Percentiles rank a stretch among this genome's conserved stretches.
Conservation (phyloP, 257 asterid species). For the Rubia yunnanensis region DNA sequence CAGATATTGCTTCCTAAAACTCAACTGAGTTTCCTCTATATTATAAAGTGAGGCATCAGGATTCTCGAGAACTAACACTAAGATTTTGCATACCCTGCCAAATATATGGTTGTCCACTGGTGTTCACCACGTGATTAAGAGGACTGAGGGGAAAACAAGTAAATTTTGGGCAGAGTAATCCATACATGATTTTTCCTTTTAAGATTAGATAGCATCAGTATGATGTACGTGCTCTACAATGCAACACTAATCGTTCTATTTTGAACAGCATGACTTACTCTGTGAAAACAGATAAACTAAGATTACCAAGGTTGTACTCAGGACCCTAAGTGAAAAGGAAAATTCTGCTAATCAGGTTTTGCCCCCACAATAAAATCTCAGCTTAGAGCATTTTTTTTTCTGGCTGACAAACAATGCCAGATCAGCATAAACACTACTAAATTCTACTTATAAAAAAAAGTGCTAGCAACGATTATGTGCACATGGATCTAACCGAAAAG, state of each 20-base stretch:
- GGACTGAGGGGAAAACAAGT: neutral
- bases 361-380: neutral
- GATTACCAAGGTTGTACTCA: neutral
- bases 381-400: neutral
- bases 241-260: no score
- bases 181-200: no score
- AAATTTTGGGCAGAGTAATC: no score
- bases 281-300: neutral
- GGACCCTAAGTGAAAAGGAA: neutral
- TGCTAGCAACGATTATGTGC: neutral
- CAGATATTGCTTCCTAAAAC: neutral
- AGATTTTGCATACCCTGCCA: neutral
- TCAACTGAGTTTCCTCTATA: neutral
- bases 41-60: neutral
- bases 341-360: neutral
- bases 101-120: neutral
- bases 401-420: neutral
- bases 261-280: neutral
- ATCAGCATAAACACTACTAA: neutral
- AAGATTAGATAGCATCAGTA: no score
- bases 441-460: no score
- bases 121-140: neutral
- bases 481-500: neutral
- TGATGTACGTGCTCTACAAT: no score
- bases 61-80: neutral